phyloP scores from a whole-genome alignment of 345 rosid species.

The Arabidopsis suecica region DNA sequence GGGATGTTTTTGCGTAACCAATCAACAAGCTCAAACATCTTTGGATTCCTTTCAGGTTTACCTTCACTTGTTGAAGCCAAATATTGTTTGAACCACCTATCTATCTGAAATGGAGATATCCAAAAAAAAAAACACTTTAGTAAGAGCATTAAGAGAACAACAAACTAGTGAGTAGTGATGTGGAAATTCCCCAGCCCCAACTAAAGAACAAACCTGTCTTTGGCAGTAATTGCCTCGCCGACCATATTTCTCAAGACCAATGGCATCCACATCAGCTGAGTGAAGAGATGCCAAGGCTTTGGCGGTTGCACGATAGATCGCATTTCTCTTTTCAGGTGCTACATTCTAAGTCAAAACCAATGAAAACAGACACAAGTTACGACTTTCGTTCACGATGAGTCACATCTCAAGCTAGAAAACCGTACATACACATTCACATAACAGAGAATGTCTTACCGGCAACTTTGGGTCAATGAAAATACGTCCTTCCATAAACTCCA shows the following conservation, averaged over 20 bases:
- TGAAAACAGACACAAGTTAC: conserved; percentile 23
- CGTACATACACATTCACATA: background rate
- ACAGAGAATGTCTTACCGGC: conserved; percentile 52
- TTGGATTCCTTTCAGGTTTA: conserved; percentile 72
- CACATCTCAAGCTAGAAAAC: conserved; percentile 14
- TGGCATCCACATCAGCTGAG: conserved; percentile 72
- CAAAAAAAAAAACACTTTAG: background rate
- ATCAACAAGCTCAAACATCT: conserved; percentile 75
- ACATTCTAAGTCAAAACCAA: conserved; percentile 57
- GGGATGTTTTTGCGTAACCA: conserved; percentile 78
- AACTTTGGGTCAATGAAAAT: conserved; percentile 75
- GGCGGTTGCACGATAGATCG: conserved; percentile 73
- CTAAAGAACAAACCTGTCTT: conserved; percentile 66
- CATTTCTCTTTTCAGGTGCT: conserved; percentile 63
- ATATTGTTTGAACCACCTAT: conserved; percentile 94
- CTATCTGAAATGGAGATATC: conserved; percentile 58
- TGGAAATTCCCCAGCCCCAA: background rate
- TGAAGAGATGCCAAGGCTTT: conserved; percentile 82
- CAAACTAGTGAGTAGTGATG: background rate
- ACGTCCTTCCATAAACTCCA: conserved; percentile 96
- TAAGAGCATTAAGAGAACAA: conserved; percentile 7
- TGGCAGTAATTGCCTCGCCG: conserved; percentile 76
- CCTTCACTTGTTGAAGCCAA: conserved; percentile 83
- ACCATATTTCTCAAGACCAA: conserved; percentile 83
- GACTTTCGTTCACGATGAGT: background rate